Evolutionary conservation across 1,139 yeast genomes (phyloP).

Genomic region (Pichia sp.): DNA sequence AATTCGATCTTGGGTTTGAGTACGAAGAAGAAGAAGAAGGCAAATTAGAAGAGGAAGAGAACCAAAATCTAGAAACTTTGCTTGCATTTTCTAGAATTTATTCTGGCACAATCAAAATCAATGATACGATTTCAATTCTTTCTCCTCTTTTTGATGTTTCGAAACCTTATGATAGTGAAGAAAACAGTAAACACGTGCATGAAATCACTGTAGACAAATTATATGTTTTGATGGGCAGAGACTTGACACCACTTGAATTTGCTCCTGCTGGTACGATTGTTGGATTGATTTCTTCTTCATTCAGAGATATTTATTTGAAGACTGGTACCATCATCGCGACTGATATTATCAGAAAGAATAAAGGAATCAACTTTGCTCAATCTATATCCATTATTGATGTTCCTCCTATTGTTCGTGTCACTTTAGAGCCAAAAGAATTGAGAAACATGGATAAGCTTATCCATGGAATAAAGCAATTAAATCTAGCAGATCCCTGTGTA

Average conservation of each 20-base stretch:
- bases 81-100: constrained; percentile 88
- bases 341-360: constrained; percentile 35
- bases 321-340: constrained; percentile 71
- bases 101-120: constrained; percentile 74
- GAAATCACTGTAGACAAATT: constrained; percentile 58
- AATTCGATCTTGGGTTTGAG: constrained; percentile 31
- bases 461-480: constrained; percentile 69
- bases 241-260: constrained; percentile 64
- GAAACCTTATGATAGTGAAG: constrained; percentile 40
- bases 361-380: constrained; percentile 67
- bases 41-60: constrained; percentile 34
- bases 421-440: constrained; percentile 89
- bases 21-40: constrained; percentile 39
- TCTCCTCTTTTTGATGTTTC: constrained; percentile 88
- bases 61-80: constrained; percentile 55
- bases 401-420: constrained; percentile 89
- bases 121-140: constrained; percentile 68
- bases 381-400: constrained; percentile 47
- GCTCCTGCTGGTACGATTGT: constrained; percentile 96
- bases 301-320: constrained; percentile 76
- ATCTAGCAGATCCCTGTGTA: constrained; percentile 91
- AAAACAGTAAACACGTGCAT: constrained; percentile 44
- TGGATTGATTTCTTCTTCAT: constrained; percentile 72
- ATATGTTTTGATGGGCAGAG: constrained; percentile 89
- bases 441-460: constrained; percentile 71